Base-by-base conservation (phyloP, 2,329 filamentous ascomycete genomes). In the Ophiostoma sp. region DNA sequence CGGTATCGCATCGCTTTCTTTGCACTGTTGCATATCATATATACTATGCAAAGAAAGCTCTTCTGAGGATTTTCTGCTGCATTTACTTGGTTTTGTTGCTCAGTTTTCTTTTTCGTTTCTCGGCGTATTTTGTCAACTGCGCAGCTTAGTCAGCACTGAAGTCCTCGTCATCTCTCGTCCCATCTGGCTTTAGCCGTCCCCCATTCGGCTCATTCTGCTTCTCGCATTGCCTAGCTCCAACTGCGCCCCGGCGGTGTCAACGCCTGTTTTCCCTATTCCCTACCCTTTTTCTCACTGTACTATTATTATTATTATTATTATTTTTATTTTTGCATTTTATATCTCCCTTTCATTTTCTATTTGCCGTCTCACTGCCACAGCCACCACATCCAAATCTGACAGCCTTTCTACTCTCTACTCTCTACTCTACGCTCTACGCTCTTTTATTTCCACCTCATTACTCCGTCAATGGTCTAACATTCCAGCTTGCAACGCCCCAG, bases 131-230 rank as follows among this genome's bases (percentile, higher is more conserved):
- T 17, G 15, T 44, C 41, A 20, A 54, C 20, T 23, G 3, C 10
- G 2, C 13, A 44, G 13, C 48, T 54, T 54, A 54, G 48, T 54
- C 48, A 54, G 48, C 57, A 62, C 27, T 15, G 15, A 13, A 4
- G 8, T 33, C 23, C 57, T 62, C 57, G 57, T 31, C 57, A 62
- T 33, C 57, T 20, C 48, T 54, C 48, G 5, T 15, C n/a, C 27
- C 57, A 62, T 62, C 57, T 62, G 57, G 57, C 23, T 17, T 36
- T 17, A 35, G 60, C 35, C 27, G 33, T 35, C 23, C 27, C 44
- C 48, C n/a, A 54, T 54, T n/a, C 48, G 48, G 48, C 48, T 54
- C 48, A 54, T 54, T 54, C 20, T 54, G 48, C 48, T 54, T 54
- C 27, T 60, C 10, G 54, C 23, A 31, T 60, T 60, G 10, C 23